Evolutionary conservation across 2,329 filamentous ascomycete genomes (phyloP), one percentile per base, ranked within the genome.

Genomic region (Aspergillus tubingensis): DNA sequence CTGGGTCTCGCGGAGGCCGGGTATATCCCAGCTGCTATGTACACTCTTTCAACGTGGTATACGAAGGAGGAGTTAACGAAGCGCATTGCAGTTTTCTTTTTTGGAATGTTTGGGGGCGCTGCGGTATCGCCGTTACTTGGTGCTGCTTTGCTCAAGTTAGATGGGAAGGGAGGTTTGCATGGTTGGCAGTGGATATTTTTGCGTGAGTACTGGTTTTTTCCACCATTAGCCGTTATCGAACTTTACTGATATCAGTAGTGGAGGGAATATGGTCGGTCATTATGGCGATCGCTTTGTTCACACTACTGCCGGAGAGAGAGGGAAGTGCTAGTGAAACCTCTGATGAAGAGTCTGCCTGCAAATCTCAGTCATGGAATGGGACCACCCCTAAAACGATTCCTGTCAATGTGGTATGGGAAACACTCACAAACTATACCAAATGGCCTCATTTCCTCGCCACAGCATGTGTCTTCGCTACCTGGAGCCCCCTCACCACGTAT

Each of bases 101-200:
- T 84, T 47, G 82, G 82, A 8, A 83, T 84, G 77, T 82, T 84
- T 60, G 77, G 81, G 0, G 82, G 81, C 0, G 81, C 81, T 21
- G 81, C 82, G 0, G 72, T 83, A 1, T 81, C 79, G 25, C 80
- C 81, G 0, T 71, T 84, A 1, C 69, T 85, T 3, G 82, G 80
- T 0, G 80, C 80, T 7, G 81, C 77, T 0, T 79, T 84, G 7
- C 65, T 84, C 6, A 80, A 76, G 55, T 71, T 84, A 17, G 76
- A 80, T 19, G 78, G 77, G 0, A 61, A 66, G 10, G 65, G 74
- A 2, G 79, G 79, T 0, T 62, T 84, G 5, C 70, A 72, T 5
- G 81, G 81, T 0, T 84, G 82, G 82, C 78, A 82, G 62, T 83
- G 80, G 81, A 77, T 83, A 1, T 83, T 83, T 44, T 57, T 83